A percentile compares a stretch with the other conserved stretches of the same genome.
Evolutionary conservation across 371 early-diverging fungal genomes (phyloP).

Genomic region (Mortierella sp.): DNA sequence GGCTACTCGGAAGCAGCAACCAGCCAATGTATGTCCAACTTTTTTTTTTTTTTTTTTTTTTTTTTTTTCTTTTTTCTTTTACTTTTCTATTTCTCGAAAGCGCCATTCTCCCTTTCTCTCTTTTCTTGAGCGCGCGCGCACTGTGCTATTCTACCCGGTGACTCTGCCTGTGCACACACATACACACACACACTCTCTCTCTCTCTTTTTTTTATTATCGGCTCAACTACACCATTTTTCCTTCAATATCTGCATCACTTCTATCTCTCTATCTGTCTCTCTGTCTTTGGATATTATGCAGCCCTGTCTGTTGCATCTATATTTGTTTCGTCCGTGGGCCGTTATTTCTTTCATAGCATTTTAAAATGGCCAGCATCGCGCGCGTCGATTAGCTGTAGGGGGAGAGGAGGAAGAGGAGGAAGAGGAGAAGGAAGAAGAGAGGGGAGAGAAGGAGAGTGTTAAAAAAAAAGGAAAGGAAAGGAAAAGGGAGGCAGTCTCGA

Average conservation of each 20-base stretch:
- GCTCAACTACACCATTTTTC: not conserved
- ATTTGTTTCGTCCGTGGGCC: no score
- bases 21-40: slow-evolving; percentile 33
- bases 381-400: no score
- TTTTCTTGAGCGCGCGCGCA: not conserved
- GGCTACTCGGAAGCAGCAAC: slow-evolving; percentile 33
- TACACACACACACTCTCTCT: no score
- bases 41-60: slow-evolving; percentile 2
- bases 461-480: no score
- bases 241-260: not conserved
- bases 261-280: not conserved
- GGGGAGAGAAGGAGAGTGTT: no score
- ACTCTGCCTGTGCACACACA: no score
- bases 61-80: not conserved
- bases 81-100: not conserved
- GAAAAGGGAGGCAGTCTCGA: no score
- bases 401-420: no score
- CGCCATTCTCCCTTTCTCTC: not conserved
- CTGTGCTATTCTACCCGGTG: not conserved
- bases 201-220: not conserved
- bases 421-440: no score
- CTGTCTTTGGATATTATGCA: not conserved
- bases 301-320: no score
- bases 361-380: no score
- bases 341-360: no score